Percentiles rank a stretch among this genome's conserved stretches.
Evolutionary conservation across 2,329 filamentous ascomycete species (phyloP).

Genomic region (Cladosporium sphaerospermum): DNA sequence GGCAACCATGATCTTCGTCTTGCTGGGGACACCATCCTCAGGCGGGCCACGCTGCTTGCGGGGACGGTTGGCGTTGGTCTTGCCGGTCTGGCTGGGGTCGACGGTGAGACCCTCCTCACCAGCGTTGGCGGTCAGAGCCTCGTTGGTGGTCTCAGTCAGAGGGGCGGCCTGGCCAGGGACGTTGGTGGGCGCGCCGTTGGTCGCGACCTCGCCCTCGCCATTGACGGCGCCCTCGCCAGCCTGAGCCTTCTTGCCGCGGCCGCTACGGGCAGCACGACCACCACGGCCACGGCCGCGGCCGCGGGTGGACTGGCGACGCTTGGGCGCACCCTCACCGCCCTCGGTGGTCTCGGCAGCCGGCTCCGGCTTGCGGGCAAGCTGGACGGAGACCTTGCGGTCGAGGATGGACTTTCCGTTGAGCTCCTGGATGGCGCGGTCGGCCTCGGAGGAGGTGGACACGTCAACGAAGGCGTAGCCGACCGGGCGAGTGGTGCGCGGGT

Average conservation of each 20-base stretch:
- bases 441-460: slow-evolving; percentile 87
- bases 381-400: slow-evolving; percentile 97
- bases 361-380: slow-evolving; percentile 97
- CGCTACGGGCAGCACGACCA: slow-evolving; percentile 56
- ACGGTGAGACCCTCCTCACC: slow-evolving; percentile 40
- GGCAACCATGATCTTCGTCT: slow-evolving; percentile 99
- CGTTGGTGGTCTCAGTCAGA: slow-evolving; percentile 48
- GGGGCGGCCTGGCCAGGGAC: slow-evolving; percentile 46
- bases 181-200: slow-evolving; percentile 46
- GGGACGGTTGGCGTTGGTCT: slow-evolving; percentile 47
- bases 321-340: slow-evolving; percentile 63
- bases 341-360: slow-evolving; percentile 66
- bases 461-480: slow-evolving; percentile 99
- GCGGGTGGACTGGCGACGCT: slow-evolving; percentile 49
- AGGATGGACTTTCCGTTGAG: slow-evolving; percentile 97
- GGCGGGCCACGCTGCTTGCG: slow-evolving; percentile 87
- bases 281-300: slow-evolving; percentile 56
- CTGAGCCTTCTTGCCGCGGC: slow-evolving; percentile 55
- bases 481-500: slow-evolving; percentile 95
- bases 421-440: slow-evolving; percentile 89
- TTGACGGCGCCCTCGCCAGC: slow-evolving; percentile 29
- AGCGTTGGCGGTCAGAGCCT: slow-evolving; percentile 50
- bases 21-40: slow-evolving; percentile 94
- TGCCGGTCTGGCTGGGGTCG: slow-evolving; percentile 36
- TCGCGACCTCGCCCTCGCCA: slow-evolving; percentile 39